Percentiles rank a stretch among this genome's conserved stretches.
Conservation (phyloP, 805 yeast genomes). For the Saccharomyces paradoxus region DNA sequence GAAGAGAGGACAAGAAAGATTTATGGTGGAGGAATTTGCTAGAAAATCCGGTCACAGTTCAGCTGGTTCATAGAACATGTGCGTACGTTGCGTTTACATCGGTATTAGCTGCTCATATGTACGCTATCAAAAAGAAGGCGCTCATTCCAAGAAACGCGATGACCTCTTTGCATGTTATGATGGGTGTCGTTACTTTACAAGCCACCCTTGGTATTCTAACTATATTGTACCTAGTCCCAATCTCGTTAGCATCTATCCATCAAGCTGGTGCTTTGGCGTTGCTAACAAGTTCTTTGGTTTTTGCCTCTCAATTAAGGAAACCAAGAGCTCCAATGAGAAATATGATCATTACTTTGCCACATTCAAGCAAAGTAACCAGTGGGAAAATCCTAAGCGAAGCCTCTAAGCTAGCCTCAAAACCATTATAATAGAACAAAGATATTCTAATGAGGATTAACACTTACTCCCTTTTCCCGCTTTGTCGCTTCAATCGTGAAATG, state of each 20-base stretch:
- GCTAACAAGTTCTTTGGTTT: conserved; percentile 66
- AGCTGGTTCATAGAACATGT: conserved; percentile 76
- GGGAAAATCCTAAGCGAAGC: conserved; percentile 32
- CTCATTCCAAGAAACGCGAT: conserved; percentile 51
- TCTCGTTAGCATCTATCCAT: conserved; percentile 87
- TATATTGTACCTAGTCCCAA: conserved; percentile 80
- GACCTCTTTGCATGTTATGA: conserved; percentile 51
- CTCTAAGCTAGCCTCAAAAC: conserved; percentile 25
- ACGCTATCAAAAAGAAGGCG: conserved; percentile 47
- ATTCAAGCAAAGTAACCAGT: conserved; percentile 24
- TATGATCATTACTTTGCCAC: conserved; percentile 27
- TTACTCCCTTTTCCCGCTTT: not conserved
- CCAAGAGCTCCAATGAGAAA: conserved; percentile 43
- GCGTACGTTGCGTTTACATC: conserved; percentile 76
- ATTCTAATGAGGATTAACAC: not conserved
- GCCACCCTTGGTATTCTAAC: conserved; percentile 83
- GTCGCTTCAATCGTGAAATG: not conserved
- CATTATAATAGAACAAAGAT: not conserved
- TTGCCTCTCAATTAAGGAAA: conserved; percentile 48
- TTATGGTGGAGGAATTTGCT: conserved; percentile 84
- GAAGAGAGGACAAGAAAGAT: conserved; percentile 61
- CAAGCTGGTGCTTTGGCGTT: conserved; percentile 95
- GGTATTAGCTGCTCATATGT: conserved; percentile 62
- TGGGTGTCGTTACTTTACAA: conserved; percentile 81
- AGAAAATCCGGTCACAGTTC: conserved; percentile 95